A percentile compares a stretch with the other conserved stretches of the same genome.
Evolutionary conservation across 352 stramenopile genomes (phyloP).

Genomic region (Globisporangium nunn): DNA sequence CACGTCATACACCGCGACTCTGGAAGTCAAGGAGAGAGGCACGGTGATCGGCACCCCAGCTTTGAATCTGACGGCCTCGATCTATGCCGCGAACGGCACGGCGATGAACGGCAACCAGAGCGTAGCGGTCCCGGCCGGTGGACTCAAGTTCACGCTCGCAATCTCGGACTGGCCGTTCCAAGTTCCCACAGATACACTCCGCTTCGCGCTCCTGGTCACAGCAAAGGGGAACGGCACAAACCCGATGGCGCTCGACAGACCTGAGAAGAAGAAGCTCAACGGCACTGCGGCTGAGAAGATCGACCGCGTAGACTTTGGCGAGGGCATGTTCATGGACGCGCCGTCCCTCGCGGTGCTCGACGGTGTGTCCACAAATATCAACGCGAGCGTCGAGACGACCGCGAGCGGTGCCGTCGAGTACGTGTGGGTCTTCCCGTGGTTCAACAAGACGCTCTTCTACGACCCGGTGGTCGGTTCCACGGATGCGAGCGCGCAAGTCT

Average conservation of each 20-base stretch:
- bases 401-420: conserved; percentile 14
- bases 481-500: neutral
- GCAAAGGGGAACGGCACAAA: conserved; percentile 16
- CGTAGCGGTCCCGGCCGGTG: conserved; percentile 23
- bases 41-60: neutral
- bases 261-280: conserved; percentile 14
- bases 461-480: conserved; percentile 36
- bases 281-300: conserved; percentile 8
- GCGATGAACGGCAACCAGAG: conserved; percentile 24
- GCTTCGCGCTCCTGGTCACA: conserved; percentile 26
- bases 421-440: conserved; percentile 36
- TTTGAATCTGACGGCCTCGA: conserved; percentile 33
- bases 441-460: conserved; percentile 33
- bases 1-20: conserved; percentile 18
- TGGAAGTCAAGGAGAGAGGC: conserved; percentile 6
- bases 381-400: conserved; percentile 16
- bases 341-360: conserved; percentile 17
- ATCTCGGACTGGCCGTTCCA: conserved; percentile 26
- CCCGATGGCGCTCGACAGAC: neutral
- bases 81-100: conserved; percentile 21
- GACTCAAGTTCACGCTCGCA: conserved; percentile 35
- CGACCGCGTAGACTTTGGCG: conserved; percentile 24
- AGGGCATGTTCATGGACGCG: conserved; percentile 34
- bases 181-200: conserved; percentile 12
- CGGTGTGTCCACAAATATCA: conserved; percentile 13